Percentiles rank a stretch among this genome's conserved stretches.
Evolutionary conservation across 352 stramenopile genomes (phyloP).

Genomic region (Aphanomyces astaci): DNA sequence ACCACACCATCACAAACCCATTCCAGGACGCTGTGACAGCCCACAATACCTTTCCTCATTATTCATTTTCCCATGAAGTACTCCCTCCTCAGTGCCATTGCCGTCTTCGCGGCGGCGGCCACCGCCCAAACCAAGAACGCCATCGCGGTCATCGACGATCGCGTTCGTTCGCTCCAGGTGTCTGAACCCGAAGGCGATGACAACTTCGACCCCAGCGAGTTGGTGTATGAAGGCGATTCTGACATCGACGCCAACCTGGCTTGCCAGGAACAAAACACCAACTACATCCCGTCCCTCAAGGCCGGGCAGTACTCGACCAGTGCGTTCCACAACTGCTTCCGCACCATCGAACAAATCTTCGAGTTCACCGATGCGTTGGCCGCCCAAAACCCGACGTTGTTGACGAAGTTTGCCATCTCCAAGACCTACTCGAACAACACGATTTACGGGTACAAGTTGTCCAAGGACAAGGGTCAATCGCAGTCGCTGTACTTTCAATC

Average conservation of each 20-base stretch:
- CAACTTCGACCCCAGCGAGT: too few species aligned
- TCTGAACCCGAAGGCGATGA: too few species aligned
- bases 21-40: too few species aligned
- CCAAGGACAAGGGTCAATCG: slow-evolving; percentile 34
- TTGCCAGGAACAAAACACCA: slow-evolving; percentile 6
- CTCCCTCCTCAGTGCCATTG: background rate
- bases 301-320: slow-evolving; percentile 26
- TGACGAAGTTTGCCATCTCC: slow-evolving; percentile 32
- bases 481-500: slow-evolving; percentile 30
- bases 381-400: slow-evolving; percentile 15
- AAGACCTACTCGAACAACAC: slow-evolving; percentile 26
- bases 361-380: slow-evolving; percentile 29
- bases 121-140: background rate
- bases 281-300: background rate
- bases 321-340: slow-evolving; percentile 32
- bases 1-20: too few species aligned
- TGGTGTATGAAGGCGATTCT: background rate
- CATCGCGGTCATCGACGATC: background rate
- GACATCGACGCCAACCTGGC: slow-evolving; percentile 12
- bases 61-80: slow-evolving; percentile 1
- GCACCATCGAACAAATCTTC: slow-evolving; percentile 25
- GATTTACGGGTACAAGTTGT: slow-evolving; percentile 33
- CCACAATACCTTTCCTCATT: too few species aligned
- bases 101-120: background rate
- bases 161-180: background rate